Conservation (phyloP, 2,329 filamentous ascomycete species). For the Rugonectria rugulosa region DNA sequence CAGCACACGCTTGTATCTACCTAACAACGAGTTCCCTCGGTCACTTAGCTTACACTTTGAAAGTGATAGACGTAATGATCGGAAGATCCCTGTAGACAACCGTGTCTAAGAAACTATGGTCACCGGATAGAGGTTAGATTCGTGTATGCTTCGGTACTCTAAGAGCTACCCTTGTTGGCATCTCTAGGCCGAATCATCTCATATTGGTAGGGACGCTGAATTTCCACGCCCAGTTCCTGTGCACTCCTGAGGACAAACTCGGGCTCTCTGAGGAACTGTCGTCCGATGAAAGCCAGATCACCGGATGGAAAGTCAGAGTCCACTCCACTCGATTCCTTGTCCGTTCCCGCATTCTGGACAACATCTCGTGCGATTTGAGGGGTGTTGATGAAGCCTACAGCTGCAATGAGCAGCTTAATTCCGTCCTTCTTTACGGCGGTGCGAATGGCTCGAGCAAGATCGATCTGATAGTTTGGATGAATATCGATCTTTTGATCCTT, state of each 20-base stretch:
- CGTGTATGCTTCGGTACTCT: too few species aligned
- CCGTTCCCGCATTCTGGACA: background rate
- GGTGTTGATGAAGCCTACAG: background rate
- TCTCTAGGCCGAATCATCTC: background rate
- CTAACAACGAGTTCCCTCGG: too few species aligned
- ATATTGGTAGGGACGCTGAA: conserved; percentile 3
- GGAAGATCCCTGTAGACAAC: too few species aligned
- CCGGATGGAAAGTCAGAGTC: background rate
- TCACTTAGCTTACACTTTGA: too few species aligned
- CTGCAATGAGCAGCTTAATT: background rate
- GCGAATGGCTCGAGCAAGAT: conserved; percentile 70
- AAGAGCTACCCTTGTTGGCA: background rate
- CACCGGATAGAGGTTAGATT: too few species aligned
- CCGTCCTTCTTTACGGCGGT: conserved; percentile 28
- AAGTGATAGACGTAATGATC: too few species aligned
- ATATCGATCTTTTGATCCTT: conserved; percentile 63
- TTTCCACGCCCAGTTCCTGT: background rate
- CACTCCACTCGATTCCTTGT: background rate
- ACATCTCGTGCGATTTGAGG: background rate
- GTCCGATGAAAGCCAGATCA: background rate
- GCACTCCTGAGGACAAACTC: background rate
- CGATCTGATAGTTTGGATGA: conserved; percentile 73
- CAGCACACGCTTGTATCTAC: too few species aligned
- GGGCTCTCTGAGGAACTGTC: conserved; percentile 2
- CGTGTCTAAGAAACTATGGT: too few species aligned